Base-by-base conservation (phyloP, 2,329 filamentous ascomycete genomes). In the Arthroderma sp. region DNA sequence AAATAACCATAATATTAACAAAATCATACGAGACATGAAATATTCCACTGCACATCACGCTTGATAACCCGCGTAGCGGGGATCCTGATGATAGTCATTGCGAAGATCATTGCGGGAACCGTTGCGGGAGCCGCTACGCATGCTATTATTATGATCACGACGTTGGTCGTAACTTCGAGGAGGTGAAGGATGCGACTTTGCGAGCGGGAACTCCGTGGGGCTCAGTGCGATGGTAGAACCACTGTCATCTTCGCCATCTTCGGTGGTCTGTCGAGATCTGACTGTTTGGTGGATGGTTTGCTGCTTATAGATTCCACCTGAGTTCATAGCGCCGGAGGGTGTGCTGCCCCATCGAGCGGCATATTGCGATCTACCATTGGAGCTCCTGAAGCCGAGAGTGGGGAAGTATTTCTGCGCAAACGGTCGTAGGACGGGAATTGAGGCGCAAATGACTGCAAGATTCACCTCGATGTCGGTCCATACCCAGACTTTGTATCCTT, bases 381-480 rank as follows among this genome's bases (percentile, higher is more conserved):
- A 33, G n/a, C 11, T 38, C 21, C 13, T 60, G 56, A 57, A 41
- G 3, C 55, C 56, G 23, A 56, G 31, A 17, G 19, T 23, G 5
- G 61, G 56, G 33, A 62, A 54, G 39, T 60, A 61, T 47, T 55
- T 61, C 37, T 53, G 58, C 15, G 55, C 59, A 35, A 62, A 56
- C 2, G 62, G 62, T 5, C 62, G 58, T 19, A 65, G 58, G 15
- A 58, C 61, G 13, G 63, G 63, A 25, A 63, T 23, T 2, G 61
- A 64, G 4, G 63, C 61, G 58, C 63, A 65, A 6, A 64, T 65
- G 23, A 64, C 60, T 9, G 60, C 61, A 11, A 65, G 52, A 37
- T 65, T 63, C 9, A 59, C 56, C 51, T 65, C 63, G 37, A 65
- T 17, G n/a, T 43, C 54, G 35, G 54, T 60, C 63, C 63, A 65